Evolutionary conservation across 208 protist species (phyloP).

Genomic region (Leishmania major): DNA sequence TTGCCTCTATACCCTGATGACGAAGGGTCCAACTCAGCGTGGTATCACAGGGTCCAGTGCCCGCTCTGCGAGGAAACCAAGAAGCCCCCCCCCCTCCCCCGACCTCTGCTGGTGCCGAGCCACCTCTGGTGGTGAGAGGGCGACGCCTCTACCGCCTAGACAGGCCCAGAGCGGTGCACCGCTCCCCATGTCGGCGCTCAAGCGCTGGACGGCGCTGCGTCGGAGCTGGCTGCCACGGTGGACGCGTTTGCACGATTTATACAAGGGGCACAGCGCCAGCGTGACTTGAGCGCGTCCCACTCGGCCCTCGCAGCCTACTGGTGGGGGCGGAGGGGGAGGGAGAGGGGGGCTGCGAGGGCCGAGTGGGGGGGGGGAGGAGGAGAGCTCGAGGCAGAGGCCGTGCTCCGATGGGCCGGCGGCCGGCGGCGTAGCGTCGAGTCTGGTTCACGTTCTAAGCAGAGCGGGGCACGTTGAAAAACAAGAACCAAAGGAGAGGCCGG

Average conservation of each 20-base stretch:
- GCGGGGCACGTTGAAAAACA: neutral
- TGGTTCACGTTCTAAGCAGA: neutral
- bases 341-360: neutral
- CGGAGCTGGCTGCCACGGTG: neutral
- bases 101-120: neutral
- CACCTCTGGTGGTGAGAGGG: neutral
- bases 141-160: neutral
- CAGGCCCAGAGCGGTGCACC: neutral
- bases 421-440: neutral
- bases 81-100: neutral
- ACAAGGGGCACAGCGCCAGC: neutral
- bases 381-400: neutral
- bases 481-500: neutral
- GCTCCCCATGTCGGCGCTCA: neutral
- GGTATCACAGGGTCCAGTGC: neutral
- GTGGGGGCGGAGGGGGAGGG: neutral
- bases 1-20: neutral
- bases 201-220: neutral
- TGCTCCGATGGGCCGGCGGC: neutral
- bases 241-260: neutral
- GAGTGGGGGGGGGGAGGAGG: neutral
- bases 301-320: neutral
- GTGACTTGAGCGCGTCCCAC: neutral
- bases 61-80: neutral
- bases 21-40: too few species aligned